Percentiles rank a stretch among this genome's conserved stretches.
These are phyloP conservation scores for Haplographium delicatum DNA, from an alignment of 495 filamentous ascomycete species.

Conservation along the genomic window DNA sequence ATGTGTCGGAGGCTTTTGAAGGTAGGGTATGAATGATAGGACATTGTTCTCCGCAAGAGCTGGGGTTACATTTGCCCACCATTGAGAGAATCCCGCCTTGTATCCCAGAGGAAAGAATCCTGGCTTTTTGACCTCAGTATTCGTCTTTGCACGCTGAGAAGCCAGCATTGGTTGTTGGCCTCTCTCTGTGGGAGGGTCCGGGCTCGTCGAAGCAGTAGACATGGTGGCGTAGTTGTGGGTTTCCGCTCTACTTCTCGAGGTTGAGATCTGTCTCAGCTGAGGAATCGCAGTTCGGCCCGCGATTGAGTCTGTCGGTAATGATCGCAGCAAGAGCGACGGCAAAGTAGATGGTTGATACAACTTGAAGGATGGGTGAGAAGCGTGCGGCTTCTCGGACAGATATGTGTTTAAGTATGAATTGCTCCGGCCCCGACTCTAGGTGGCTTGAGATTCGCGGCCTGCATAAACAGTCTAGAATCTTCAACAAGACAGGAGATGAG, in stretches of 20 bases:
- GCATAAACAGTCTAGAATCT: too few species aligned
- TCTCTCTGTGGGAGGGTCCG: slow-evolving; percentile 30
- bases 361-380: slow-evolving; percentile 19
- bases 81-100: slow-evolving; percentile 87
- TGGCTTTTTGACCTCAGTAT: slow-evolving; percentile 19
- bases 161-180: slow-evolving; percentile 45
- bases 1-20: slow-evolving; percentile 70
- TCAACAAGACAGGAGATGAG: too few species aligned
- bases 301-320: slow-evolving; percentile 16
- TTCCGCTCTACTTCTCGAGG: slow-evolving; percentile 9
- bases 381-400: slow-evolving; percentile 16
- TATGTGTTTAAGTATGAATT: neutral
- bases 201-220: slow-evolving; percentile 29
- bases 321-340: slow-evolving; percentile 26
- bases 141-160: slow-evolving; percentile 45
- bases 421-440: slow-evolving; percentile 17
- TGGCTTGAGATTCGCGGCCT: too few species aligned
- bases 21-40: slow-evolving; percentile 79
- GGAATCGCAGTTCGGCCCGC: slow-evolving; percentile 19
- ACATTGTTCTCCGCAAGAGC: slow-evolving; percentile 87
- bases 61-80: slow-evolving; percentile 83
- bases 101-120: slow-evolving; percentile 79
- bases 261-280: slow-evolving; percentile 16
- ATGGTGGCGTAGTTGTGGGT: slow-evolving; percentile 26
- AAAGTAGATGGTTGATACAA: slow-evolving; percentile 18